Evolutionary conservation across 192 early-diverging fungal genomes (phyloP), one percentile per base, ranked within the genome.

Genomic region (Haplosporangium gracile): DNA sequence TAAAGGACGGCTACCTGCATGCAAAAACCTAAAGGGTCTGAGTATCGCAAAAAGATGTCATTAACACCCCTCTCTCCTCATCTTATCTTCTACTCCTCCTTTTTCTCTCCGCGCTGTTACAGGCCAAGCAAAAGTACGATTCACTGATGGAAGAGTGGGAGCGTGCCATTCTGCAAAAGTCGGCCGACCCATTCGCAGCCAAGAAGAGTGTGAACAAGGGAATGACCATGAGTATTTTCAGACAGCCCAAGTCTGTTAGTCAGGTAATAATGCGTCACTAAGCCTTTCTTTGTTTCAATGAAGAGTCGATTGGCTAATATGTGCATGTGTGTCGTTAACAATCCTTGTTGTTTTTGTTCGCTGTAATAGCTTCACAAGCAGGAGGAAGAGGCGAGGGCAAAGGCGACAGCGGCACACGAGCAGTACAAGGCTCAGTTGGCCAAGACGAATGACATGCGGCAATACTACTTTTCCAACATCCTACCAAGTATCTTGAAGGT

Each of bases 361-460:
- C 20, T n/a, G 9, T 68, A 53, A 60, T 87, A 95, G 93, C 90
- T 97, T 32, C 91, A 95, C 53, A 93, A 93, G 68, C 83, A 92
- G 60, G 97, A 98, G 82, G 96, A 98, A 77, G 98, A 98, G 57
- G 96, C 98, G 3, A 91, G 94, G 40, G 86, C 91, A 43, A 97
- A 97, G 77, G 97, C 96, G 4, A 93, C 95, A 36, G 74, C 91
- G 34, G 93, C 96, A 32, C 96, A 99, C 80, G 93, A 96, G 26
- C 90, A 87, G 55, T 99, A 99, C 88, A 96, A 96, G 83, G 79
- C 90, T 36, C 95, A 98, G 72, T 89, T 99, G 70, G 86, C 90
- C 11, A 81, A 89, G 75, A 96, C 97, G 16, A 98, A 98, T 81
- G 80, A 91, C 15, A 90, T 93, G 34, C 92, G 97, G 3, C 87